Evolutionary conservation across 257 asterid species (phyloP).

Genomic region (Orobanche coerulescens): DNA sequence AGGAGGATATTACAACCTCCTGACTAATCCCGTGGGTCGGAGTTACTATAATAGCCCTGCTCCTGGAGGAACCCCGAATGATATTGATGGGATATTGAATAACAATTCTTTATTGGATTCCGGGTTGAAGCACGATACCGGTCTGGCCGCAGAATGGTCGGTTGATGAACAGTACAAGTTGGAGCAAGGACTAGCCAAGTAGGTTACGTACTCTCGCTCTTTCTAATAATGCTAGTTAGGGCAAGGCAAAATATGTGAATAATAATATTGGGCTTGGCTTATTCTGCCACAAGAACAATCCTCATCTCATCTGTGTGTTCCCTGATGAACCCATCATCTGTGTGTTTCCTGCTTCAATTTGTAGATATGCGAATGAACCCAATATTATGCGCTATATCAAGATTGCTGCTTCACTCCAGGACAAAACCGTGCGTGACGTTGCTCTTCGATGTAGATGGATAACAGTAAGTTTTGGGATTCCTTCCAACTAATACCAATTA

Average conservation of each 20-base stretch:
- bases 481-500: background rate
- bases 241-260: too few species aligned
- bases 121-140: conserved; percentile 79
- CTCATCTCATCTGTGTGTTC: too few species aligned
- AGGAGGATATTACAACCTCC: conserved; percentile 31
- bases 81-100: conserved; percentile 33
- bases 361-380: conserved; percentile 69
- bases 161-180: conserved; percentile 63
- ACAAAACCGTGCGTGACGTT: conserved; percentile 84
- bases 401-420: conserved; percentile 69
- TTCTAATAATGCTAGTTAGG: conserved; percentile 14
- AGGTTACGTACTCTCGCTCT: conserved; percentile 31
- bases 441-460: conserved; percentile 95
- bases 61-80: conserved; percentile 30
- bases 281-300: too few species aligned
- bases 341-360: conserved; percentile 13
- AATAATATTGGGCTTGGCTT: too few species aligned
- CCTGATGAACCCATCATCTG: conserved; percentile 4
- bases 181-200: conserved; percentile 87
- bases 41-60: conserved; percentile 34
- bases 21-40: conserved; percentile 26
- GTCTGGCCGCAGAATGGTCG: conserved; percentile 82
- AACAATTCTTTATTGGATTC: conserved; percentile 44
- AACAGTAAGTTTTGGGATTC: conserved; percentile 45
- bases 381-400: conserved; percentile 64